Base-by-base conservation (phyloP, 2,329 filamentous ascomycete genomes). In the Teratosphaeria zuluensis region DNA sequence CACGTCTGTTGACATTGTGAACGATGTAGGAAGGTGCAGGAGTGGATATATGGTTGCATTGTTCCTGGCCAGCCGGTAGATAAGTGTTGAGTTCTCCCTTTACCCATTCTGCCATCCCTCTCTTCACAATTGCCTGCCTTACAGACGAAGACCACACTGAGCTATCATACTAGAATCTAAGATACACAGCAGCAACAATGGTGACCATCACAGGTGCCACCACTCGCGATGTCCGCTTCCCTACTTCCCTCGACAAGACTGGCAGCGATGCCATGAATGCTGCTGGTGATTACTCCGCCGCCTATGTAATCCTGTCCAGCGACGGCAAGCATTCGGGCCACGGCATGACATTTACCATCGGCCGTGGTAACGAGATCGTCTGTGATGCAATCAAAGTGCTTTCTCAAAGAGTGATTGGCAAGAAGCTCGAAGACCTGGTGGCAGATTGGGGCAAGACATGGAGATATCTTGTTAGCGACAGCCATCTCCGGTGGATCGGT, bases 231-330 rank as follows among this genome's bases (percentile, higher is more conserved):
- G 75, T 79, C 53, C 73, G 77, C 60, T 80, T 80, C 64, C 77
- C 77, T 61, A 96, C 91, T n/a, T 96, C 91, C 48, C 84, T 96
- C 61, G 90, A 95, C 76, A 94, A 92, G 78, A 95, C 90, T n/a
- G 91, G 91, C 68, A 95, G 90, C 8, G 92, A 96, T 82, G 92
- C 90, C 69, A 96, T 96, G 92, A 96, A 96, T 71, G 88, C 89
- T 2, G 90, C 91, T 2, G 89, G 90, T 62, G 90, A 96, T 75
- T 96, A 96, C 77, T 95, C 90, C 1, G 82, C 91, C 12, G 91
- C 92, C n/a, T 96, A 96, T 79, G 95, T 90, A 74, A 92, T 96
- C 68, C 78, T 96, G 54, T 78, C 90, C 70, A 96, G 91, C 0
- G 87, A 95, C 71, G 86, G 87, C 0, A 71, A 81, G 11, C 81